These are phyloP conservation scores for Nidularia sp. DNA, from an alignment of 768 basidiomycete genomes.

Conservation along the genomic window DNA sequence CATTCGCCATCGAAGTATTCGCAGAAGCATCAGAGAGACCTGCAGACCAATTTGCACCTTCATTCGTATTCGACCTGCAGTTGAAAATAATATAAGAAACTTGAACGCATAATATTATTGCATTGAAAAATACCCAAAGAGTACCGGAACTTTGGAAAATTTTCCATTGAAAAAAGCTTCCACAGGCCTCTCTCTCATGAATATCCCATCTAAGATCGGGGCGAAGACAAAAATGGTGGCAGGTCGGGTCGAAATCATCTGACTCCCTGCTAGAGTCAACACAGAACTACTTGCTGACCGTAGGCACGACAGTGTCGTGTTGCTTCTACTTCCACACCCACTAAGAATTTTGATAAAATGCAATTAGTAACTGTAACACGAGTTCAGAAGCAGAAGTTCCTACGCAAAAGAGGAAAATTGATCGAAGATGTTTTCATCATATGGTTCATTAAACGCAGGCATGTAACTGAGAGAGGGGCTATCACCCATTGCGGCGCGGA, in stretches of 20 bases:
- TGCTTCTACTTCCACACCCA: slow-evolving; percentile 15
- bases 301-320: slow-evolving; percentile 26
- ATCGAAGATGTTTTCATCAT: slow-evolving; percentile 27
- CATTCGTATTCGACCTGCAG: slow-evolving; percentile 34
- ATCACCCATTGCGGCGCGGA: slow-evolving; percentile 38
- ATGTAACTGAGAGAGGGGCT: slow-evolving; percentile 35
- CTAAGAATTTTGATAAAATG: slow-evolving; percentile 8
- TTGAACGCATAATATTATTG: no score
- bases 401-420: slow-evolving; percentile 32
- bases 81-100: no score
- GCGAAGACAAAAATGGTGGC: slow-evolving; percentile 33
- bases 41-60: slow-evolving; percentile 37
- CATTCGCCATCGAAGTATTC: slow-evolving; percentile 32
- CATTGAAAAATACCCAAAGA: slow-evolving; percentile 27
- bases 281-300: slow-evolving; percentile 18
- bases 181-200: slow-evolving; percentile 28
- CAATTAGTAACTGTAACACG: neutral
- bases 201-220: slow-evolving; percentile 29
- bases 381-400: slow-evolving; percentile 4
- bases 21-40: slow-evolving; percentile 25
- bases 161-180: slow-evolving; percentile 31
- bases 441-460: slow-evolving; percentile 25
- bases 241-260: slow-evolving; percentile 21
- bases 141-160: slow-evolving; percentile 32
- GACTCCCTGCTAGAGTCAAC: slow-evolving; percentile 27